Evolutionary conservation across 2,329 filamentous ascomycete species (phyloP).

Genomic region (Diaporthe longicolla): DNA sequence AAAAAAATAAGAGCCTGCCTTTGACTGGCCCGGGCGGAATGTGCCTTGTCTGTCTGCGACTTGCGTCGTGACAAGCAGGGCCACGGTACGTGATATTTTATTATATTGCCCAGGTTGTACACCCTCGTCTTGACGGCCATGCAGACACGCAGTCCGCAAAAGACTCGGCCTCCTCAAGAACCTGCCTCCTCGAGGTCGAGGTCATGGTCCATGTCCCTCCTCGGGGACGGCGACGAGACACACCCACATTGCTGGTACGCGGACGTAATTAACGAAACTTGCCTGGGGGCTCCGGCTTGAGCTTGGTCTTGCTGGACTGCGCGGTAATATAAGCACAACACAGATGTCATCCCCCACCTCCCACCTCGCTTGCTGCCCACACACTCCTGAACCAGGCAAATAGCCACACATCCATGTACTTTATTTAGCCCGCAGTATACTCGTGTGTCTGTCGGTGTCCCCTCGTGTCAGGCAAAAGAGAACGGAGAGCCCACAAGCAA

Average conservation of each 20-base stretch:
- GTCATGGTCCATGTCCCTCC: not conserved
- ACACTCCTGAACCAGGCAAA: conserved; percentile 15
- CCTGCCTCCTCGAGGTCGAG: not conserved
- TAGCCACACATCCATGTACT: not conserved
- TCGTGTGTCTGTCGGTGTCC: conserved; percentile 5
- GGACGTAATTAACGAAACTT: conserved; percentile 32
- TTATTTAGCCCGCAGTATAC: not conserved
- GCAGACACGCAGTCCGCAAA: not conserved
- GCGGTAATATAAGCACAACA: conserved; percentile 28
- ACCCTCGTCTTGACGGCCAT: too few species aligned
- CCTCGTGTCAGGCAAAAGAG: not conserved
- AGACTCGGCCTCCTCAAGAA: not conserved
- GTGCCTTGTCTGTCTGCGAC: conserved; percentile 12
- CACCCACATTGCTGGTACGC: conserved; percentile 25
- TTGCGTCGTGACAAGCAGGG: not conserved
- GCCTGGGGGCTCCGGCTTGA: conserved; percentile 22
- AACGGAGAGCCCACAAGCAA: not conserved
- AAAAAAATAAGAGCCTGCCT: not conserved
- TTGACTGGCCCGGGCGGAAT: conserved; percentile 9
- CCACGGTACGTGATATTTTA: not conserved
- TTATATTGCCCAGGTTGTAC: not conserved
- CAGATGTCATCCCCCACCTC: conserved; percentile 30
- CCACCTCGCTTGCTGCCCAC: conserved; percentile 25
- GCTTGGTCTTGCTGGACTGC: conserved; percentile 4
- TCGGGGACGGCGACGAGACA: conserved; percentile 24